phyloP scores from a whole-genome alignment of 345 rosid genomes.

The Firmiana major region DNA sequence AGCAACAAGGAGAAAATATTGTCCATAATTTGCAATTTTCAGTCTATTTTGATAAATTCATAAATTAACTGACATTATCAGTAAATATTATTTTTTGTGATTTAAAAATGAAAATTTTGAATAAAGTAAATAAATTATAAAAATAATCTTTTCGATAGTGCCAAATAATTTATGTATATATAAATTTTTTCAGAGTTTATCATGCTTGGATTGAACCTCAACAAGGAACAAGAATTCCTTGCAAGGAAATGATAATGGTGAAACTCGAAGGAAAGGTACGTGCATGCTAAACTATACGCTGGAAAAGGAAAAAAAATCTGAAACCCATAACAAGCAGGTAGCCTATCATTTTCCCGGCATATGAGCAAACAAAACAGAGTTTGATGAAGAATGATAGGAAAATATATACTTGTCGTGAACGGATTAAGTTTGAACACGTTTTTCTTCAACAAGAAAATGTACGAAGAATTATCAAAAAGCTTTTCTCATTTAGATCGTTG shows the following conservation, averaged over 20 bases:
- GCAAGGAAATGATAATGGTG: not conserved
- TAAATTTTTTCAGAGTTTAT: too few species aligned
- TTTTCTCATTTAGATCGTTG: too few species aligned
- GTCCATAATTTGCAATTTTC: not conserved
- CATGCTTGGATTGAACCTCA: too few species aligned
- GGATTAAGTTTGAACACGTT: not conserved
- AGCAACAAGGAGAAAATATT: not conserved
- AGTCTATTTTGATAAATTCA: not conserved
- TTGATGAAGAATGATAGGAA: not conserved
- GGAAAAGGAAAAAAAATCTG: not conserved
- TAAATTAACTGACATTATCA: too few species aligned
- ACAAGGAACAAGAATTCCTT: too few species aligned
- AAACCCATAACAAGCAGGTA: not conserved
- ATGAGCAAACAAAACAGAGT: not conserved
- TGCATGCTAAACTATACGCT: not conserved
- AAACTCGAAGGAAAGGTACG: not conserved
- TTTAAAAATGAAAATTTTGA: too few species aligned
- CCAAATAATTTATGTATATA: too few species aligned
- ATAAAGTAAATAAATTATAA: too few species aligned
- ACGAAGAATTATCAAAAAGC: not conserved
- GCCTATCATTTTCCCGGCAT: not conserved
- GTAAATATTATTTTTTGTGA: too few species aligned
- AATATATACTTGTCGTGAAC: too few species aligned
- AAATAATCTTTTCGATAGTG: too few species aligned
- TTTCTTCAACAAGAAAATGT: not conserved